phyloP scores from a whole-genome alignment of 148 eudicot species.

The Rheum nobile region DNA sequence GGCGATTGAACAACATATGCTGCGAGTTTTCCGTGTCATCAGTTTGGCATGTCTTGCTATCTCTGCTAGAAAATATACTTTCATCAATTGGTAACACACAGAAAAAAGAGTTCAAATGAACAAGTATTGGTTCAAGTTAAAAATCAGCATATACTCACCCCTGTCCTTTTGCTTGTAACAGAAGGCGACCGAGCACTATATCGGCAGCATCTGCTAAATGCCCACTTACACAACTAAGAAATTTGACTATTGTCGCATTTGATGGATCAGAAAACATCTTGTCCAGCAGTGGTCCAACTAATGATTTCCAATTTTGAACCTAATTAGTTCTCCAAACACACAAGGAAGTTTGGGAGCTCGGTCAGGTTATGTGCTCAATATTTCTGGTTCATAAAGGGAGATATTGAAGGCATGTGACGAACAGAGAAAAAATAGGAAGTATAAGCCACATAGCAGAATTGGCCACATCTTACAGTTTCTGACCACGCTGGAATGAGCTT shows the following conservation, averaged over 20 bases:
- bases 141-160: conserved; percentile 28
- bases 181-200: conserved; percentile 39
- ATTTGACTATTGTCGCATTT: conserved; percentile 57
- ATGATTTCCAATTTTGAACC: conserved; percentile 64
- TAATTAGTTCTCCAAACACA: conserved; percentile 11
- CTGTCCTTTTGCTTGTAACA: conserved; percentile 27
- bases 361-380: neutral
- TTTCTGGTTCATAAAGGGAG: too few relatives aligned
- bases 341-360: neutral
- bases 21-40: conserved; percentile 18
- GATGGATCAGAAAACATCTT: conserved; percentile 73
- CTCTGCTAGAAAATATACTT: conserved; percentile 11
- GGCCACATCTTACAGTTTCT: conserved; percentile 33
- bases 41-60: conserved; percentile 8
- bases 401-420: neutral
- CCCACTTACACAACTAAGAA: conserved; percentile 54
- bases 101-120: neutral
- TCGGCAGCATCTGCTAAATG: conserved; percentile 51
- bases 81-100: conserved; percentile 10
- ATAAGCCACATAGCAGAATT: neutral
- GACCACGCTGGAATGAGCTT: conserved; percentile 60
- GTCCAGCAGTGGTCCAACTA: conserved; percentile 53
- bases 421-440: neutral
- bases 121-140: neutral
- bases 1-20: conserved; percentile 40